Evolutionary conservation across 2,329 filamentous ascomycete species (phyloP), one percentile per base, ranked within the genome.

Genomic region (Fusarium sambucinum): DNA sequence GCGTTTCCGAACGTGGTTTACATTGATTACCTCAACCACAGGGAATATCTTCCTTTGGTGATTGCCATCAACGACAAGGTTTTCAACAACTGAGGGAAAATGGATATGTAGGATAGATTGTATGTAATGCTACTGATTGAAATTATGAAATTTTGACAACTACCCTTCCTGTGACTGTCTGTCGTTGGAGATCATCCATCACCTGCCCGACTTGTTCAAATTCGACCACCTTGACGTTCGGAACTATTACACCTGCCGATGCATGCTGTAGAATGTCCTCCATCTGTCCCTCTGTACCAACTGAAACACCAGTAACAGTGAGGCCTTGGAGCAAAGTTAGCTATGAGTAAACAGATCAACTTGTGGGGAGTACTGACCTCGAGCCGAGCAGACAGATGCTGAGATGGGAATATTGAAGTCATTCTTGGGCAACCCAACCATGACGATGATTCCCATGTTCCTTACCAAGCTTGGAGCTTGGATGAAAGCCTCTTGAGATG

Each of bases 371-470:
- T 1, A 23, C 52, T 30, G 41, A 74, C 71, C 59, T 29, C 72
- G 50, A 2, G 74, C 73, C 0, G 74, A 73, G 3, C 68, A 74
- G 4, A 73, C 17, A 0, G 74, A 63, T 9, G 66, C 73, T 1
- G 74, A 58, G 1, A 78, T 52, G 0, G 76, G 76, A 5, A 78
- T 59, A 0, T 55, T 64, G 4, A 75, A 77, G 9, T 76, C 74
- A 9, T 76, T 73, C 1, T 55, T 56, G 0, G 76, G 76, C 1
- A 78, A 29, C 0, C 76, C 76, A 11, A 78, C 70, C 0, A 61
- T 68, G 2, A 74, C 60, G 5, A 77, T 69, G 0, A 68, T 55
- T 4, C 72, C 76, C 66, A 72, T 73, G 2, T 76, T 75, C 14
- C 69, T 62, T 0, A 72, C 74, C 2, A 78, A 5, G 1, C 4